Percentiles rank a stretch among this genome's conserved stretches.
Evolutionary conservation across 2,329 filamentous ascomycete species (phyloP).

Genomic region (Penicillium sp.): DNA sequence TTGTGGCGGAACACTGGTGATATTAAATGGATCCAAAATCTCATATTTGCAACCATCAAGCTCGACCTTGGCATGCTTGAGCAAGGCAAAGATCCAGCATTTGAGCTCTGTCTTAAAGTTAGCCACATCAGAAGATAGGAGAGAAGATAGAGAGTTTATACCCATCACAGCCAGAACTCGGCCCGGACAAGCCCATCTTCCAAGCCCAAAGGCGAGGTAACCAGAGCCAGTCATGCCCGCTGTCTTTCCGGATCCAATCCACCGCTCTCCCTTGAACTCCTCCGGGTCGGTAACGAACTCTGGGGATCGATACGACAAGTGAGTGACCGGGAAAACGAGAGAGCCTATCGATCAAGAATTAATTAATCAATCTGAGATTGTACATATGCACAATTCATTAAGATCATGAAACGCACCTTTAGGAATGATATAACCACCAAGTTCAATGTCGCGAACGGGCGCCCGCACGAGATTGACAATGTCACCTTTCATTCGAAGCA

Average conservation of each 20-base stretch:
- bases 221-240: not conserved
- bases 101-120: not conserved
- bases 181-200: slow-evolving; percentile 3
- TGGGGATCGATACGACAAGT: not conserved
- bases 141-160: not conserved
- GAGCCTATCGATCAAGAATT: not conserved
- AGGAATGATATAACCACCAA: slow-evolving; percentile 1
- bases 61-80: not conserved
- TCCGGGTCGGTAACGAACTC: not conserved
- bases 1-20: not conserved
- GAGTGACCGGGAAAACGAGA: not conserved
- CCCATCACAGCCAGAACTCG: not conserved
- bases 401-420: not conserved
- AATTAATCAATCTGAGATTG: not conserved
- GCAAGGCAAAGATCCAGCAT: not conserved
- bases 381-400: not conserved
- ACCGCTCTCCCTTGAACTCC: not conserved
- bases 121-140: not conserved
- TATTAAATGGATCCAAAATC: not conserved
- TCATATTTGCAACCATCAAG: not conserved
- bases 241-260: not conserved
- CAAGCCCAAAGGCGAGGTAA: slow-evolving; percentile 2
- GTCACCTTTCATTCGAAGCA: slow-evolving; percentile 2
- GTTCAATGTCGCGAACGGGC: not conserved
- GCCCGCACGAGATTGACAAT: not conserved